Evolutionary conservation across 768 basidiomycete genomes (phyloP).

Genomic region (Boletus fagicola): DNA sequence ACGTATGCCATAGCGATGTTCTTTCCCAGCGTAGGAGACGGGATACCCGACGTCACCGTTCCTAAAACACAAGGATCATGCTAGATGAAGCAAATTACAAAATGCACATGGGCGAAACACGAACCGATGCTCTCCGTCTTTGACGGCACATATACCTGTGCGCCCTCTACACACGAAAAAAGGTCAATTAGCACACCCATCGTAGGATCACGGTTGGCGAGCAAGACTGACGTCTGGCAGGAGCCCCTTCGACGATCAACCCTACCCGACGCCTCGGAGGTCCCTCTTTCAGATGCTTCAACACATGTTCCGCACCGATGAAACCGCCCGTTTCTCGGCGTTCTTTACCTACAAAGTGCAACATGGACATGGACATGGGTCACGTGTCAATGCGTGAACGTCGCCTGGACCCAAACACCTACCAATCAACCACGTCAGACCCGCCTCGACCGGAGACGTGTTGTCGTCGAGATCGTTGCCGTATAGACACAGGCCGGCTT

Average conservation of each 20-base stretch:
- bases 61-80: conserved; percentile 40
- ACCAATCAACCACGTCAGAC: conserved; percentile 92
- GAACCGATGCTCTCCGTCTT: conserved; percentile 60
- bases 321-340: conserved; percentile 68
- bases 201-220: neutral
- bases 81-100: conserved; percentile 1
- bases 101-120: conserved; percentile 22
- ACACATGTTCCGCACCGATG: conserved; percentile 74
- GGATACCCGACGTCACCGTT: conserved; percentile 89
- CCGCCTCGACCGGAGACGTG: conserved; percentile 87
- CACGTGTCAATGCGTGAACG: neutral
- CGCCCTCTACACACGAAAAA: conserved; percentile 56
- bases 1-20: conserved; percentile 99
- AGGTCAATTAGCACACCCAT: neutral
- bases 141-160: conserved; percentile 62
- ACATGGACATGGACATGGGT: neutral
- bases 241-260: conserved; percentile 76
- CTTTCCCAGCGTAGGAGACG: conserved; percentile 82
- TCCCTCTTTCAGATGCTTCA: conserved; percentile 76
- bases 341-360: conserved; percentile 63
- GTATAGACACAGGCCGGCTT: conserved; percentile 96
- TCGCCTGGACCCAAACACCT: conserved; percentile 23
- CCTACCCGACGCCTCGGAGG: conserved; percentile 79
- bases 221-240: conserved; percentile 67
- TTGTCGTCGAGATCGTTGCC: conserved; percentile 90